phyloP scores from a whole-genome alignment of 2,329 filamentous ascomycete genomes.

The Talaromyces albobiverticillius region DNA sequence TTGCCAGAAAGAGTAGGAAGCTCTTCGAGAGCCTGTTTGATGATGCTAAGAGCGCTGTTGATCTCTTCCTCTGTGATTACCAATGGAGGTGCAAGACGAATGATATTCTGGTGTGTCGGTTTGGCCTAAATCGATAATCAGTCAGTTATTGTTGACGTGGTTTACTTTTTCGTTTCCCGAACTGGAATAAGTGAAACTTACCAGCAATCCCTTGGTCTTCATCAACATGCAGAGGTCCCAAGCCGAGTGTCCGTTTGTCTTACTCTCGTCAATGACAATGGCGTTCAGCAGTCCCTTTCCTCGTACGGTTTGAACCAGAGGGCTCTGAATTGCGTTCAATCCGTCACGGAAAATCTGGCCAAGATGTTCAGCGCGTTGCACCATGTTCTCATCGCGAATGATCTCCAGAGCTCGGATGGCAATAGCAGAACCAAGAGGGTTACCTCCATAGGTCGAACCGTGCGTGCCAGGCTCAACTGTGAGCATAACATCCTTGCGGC shows the following conservation, averaged over 20 bases:
- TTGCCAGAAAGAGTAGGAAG: slow-evolving; percentile 66
- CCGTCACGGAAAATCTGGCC: slow-evolving; percentile 81
- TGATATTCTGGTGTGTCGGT: slow-evolving; percentile 98
- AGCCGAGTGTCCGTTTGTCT: slow-evolving; percentile 79
- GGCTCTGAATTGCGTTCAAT: slow-evolving; percentile 63
- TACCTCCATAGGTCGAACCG: slow-evolving; percentile 97
- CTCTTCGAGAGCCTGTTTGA: slow-evolving; percentile 76
- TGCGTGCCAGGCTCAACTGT: slow-evolving; percentile 95
- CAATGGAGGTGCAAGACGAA: slow-evolving; percentile 91
- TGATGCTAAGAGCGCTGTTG: slow-evolving; percentile 71
- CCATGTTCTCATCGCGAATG: slow-evolving; percentile 85
- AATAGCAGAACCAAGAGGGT: slow-evolving; percentile 91
- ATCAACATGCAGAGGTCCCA: slow-evolving; percentile 96
- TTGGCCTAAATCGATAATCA: slow-evolving; percentile 66
- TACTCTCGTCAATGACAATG: slow-evolving; percentile 88
- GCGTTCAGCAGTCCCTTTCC: slow-evolving; percentile 95
- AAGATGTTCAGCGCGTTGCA: slow-evolving; percentile 74
- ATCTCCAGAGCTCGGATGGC: slow-evolving; percentile 94
- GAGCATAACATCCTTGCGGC: slow-evolving; percentile 87
- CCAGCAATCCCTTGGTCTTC: slow-evolving; percentile 91
- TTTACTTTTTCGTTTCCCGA: background rate
- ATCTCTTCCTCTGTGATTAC: slow-evolving; percentile 91
- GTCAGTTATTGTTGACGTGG: background rate
- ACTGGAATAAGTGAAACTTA: slow-evolving; percentile 47
- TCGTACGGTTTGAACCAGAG: slow-evolving; percentile 76